These are phyloP conservation scores for Trichoderma brevicompactum DNA, from an alignment of 2,329 filamentous ascomycete genomes.

Conservation along the genomic window DNA sequence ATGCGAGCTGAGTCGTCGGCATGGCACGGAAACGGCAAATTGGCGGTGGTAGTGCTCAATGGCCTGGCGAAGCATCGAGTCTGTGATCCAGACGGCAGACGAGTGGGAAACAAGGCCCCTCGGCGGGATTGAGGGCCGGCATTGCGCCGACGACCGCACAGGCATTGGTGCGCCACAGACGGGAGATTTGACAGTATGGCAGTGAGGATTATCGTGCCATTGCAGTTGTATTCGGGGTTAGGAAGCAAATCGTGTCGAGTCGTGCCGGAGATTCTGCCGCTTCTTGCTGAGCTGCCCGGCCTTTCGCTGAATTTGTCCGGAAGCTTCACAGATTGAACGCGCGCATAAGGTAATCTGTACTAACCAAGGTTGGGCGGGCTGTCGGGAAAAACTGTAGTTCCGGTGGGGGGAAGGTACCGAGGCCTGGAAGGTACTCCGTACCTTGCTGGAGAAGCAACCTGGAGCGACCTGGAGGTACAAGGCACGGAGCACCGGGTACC, in stretches of 20 bases:
- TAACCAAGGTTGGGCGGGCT: not conserved
- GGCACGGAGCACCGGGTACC: not conserved
- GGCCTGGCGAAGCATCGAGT: slow-evolving; percentile 41
- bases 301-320: not conserved
- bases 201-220: slow-evolving; percentile 10
- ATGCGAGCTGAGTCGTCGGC: slow-evolving; percentile 47
- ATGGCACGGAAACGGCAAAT: slow-evolving; percentile 31
- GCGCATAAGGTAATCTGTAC: too few relatives aligned
- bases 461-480: not conserved
- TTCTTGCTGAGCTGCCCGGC: not conserved
- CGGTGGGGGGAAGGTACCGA: not conserved
- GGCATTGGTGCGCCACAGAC: slow-evolving; percentile 37
- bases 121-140: slow-evolving; percentile 35
- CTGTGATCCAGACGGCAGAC: slow-evolving; percentile 41
- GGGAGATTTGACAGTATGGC: not conserved
- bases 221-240: not conserved
- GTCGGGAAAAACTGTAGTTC: slow-evolving; percentile 26
- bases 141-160: slow-evolving; percentile 37
- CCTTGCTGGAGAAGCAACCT: not conserved
- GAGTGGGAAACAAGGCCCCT: slow-evolving; percentile 31
- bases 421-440: too few relatives aligned
- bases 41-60: slow-evolving; percentile 41
- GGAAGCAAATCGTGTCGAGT: not conserved
- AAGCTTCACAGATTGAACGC: not conserved
- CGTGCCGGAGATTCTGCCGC: not conserved